Evolutionary conservation across 2,329 filamentous ascomycete genomes (phyloP), one percentile per base, ranked within the genome.

Genomic region (Helicocarpus griseus): DNA sequence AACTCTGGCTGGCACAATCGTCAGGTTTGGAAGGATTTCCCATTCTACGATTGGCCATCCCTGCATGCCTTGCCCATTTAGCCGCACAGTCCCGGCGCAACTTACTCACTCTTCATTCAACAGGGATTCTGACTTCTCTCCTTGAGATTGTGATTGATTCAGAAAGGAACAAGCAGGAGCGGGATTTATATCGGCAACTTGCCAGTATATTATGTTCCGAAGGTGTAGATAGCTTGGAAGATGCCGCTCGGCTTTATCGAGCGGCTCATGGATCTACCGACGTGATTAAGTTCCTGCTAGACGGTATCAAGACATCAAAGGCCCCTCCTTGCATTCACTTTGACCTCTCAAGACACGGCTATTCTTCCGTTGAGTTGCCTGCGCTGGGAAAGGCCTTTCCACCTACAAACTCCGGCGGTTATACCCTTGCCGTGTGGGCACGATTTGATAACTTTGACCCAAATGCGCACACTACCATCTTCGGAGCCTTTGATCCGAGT

Each of bases 301-400:
- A 82, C 49, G 85, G 87, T 64, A 80, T 94, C 57, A 82, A 83
- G 56, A 77, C 77, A 46, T 89, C 91, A 53, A 83, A 85, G 57
- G 80, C 82, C 13, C 89, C 93, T 5, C 81, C 90, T 0, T 90
- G 87, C 65, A 86, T 98, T 58, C 89, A 97, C 60, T 97, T 98
- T 68, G 93, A 98, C 65, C 76, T 98, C 21, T 93, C 89, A 1
- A 73, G 89, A 14, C 79, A 89, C 65, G 94, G 94, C 0, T 91
- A 89, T 68, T 87, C 88, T 13, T 95, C 93, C 0, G 80, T 97
- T 55, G 94, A 98, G 65, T 75, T 98, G 26, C 81, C 89, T 6
- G 90, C 83, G n/a, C 75, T 98, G 24, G 89, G 89, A 5, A 83
- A 87, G 29, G 71, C 82, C 1, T 98, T 98, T 61, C 94, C 93